These are phyloP conservation scores for Multifurca ochricompacta DNA, from an alignment of 768 basidiomycete species.

Conservation along the genomic window DNA sequence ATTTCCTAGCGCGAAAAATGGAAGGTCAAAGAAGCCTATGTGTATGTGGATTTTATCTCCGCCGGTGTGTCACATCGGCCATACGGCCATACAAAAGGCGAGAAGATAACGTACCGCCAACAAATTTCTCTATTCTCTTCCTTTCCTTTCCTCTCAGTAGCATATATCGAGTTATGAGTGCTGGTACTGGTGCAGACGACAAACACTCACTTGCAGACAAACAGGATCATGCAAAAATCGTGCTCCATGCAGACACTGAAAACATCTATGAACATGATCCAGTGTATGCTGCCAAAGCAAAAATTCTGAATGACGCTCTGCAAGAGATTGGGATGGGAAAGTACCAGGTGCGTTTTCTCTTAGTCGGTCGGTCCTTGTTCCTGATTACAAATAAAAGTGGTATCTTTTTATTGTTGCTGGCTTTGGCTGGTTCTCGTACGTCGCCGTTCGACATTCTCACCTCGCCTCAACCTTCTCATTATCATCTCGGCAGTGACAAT, in stretches of 20 bases:
- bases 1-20: no score
- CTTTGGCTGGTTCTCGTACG: constrained; percentile 71
- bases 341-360: constrained; percentile 36
- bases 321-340: constrained; percentile 51
- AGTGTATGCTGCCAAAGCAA: constrained; percentile 43
- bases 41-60: no score
- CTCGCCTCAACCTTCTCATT: background rate
- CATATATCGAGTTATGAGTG: constrained; percentile 1
- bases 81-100: no score
- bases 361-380: background rate
- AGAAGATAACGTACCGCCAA: no score
- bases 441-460: constrained; percentile 9
- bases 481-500: constrained; percentile 47
- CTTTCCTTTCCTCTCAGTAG: background rate
- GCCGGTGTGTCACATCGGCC: no score
- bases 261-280: constrained; percentile 23
- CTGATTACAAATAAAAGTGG: constrained; percentile 34
- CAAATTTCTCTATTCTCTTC: no score
- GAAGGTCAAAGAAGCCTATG: no score
- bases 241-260: background rate
- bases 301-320: constrained; percentile 38
- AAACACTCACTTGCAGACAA: background rate
- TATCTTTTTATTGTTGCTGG: constrained; percentile 57
- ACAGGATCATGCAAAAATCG: background rate
- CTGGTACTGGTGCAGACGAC: no score